phyloP scores from a whole-genome alignment of 257 asterid species.

The Solanum lycopersicoides region DNA sequence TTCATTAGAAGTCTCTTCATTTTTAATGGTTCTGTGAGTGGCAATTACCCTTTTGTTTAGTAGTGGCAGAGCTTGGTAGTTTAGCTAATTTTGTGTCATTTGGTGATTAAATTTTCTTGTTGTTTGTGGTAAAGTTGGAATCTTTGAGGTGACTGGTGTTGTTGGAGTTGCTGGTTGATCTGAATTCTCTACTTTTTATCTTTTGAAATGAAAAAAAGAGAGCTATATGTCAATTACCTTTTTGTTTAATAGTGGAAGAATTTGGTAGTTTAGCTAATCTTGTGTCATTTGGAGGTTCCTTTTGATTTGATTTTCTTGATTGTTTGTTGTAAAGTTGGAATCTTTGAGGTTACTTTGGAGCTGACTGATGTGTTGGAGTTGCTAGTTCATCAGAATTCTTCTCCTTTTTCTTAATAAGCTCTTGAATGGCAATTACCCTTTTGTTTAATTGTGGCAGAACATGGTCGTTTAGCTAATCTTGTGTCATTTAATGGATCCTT shows the following conservation, averaged over 20 bases:
- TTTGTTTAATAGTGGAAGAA: neutral
- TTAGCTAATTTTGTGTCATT: neutral
- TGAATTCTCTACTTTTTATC: neutral
- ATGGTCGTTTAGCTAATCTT: neutral
- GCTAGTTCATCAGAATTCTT: neutral
- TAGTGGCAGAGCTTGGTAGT: neutral
- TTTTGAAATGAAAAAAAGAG: neutral
- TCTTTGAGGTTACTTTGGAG: neutral
- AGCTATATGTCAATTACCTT: neutral
- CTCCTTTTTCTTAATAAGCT: neutral
- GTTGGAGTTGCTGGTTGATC: neutral
- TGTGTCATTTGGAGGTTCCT: neutral
- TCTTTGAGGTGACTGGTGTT: neutral
- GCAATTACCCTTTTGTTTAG: neutral
- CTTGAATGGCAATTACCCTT: neutral
- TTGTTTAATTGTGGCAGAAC: neutral
- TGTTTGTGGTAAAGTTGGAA: neutral
- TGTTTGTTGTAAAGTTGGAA: neutral
- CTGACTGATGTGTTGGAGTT: neutral
- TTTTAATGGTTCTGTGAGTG: neutral
- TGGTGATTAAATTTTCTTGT: neutral
- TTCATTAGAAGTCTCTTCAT: neutral
- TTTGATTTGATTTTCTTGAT: neutral
- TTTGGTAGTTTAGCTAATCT: neutral
- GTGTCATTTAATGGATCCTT: neutral